phyloP scores from a whole-genome alignment of 176 grass and related monocot species.

The Poa pratensis region DNA sequence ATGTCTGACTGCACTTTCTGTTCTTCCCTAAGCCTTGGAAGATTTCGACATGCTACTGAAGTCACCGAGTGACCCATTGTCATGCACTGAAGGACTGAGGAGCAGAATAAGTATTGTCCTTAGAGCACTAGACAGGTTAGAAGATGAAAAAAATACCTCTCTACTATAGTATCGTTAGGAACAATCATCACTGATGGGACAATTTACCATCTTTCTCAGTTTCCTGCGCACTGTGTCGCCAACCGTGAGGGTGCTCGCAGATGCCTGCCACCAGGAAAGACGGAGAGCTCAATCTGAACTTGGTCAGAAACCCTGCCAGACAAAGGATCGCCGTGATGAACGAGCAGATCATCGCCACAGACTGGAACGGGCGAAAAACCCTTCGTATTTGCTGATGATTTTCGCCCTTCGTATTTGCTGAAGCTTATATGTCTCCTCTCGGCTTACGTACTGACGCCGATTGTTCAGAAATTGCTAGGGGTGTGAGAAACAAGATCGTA shows the following conservation, averaged over 20 bases:
- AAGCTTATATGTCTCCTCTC: neutral
- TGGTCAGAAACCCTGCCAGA: no score
- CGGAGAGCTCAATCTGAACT: neutral
- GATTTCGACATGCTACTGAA: neutral
- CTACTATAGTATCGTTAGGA: neutral
- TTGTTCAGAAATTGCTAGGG: neutral
- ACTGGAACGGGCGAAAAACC: neutral
- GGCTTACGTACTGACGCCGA: neutral
- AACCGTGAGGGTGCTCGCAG: neutral
- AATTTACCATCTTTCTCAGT: neutral
- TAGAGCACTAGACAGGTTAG: neutral
- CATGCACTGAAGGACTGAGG: neutral
- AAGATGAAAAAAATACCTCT: neutral
- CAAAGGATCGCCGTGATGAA: neutral
- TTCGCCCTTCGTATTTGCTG: no score
- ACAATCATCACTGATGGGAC: neutral
- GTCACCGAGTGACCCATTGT: neutral
- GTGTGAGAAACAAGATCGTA: neutral
- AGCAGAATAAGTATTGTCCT: neutral
- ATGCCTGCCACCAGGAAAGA: neutral
- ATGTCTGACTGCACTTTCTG: neutral
- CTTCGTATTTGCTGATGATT: neutral
- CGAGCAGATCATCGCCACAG: neutral
- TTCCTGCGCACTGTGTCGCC: neutral
- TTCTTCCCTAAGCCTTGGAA: slow-evolving; percentile 13